Conservation (phyloP, 1,284 basidiomycete genomes). For the Ceratobasidium sp. region DNA sequence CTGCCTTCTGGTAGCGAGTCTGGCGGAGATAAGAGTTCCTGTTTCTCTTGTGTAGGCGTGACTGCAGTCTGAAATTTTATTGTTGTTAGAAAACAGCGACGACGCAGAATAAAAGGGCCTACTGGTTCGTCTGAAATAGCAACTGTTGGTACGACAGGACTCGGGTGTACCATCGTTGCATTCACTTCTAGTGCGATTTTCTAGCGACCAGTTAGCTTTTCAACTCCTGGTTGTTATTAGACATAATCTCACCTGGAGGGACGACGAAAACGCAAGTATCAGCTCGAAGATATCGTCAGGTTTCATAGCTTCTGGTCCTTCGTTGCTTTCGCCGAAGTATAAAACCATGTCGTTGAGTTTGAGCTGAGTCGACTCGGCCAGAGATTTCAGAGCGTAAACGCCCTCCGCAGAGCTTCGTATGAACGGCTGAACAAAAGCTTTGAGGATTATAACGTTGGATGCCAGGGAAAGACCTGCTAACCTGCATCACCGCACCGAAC, state of each 20-base stretch:
- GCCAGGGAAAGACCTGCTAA: conserved; percentile 52
- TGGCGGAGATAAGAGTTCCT: conserved; percentile 52
- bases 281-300: conserved; percentile 85
- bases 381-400: conserved; percentile 74
- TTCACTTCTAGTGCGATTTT: conserved; percentile 83
- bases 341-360: conserved; percentile 71
- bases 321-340: conserved; percentile 78
- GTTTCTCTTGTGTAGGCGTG: conserved; percentile 42
- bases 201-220: conserved; percentile 57
- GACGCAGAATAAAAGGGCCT: not conserved
- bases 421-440: conserved; percentile 66
- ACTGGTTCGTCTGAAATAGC: conserved; percentile 27
- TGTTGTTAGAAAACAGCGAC: not conserved
- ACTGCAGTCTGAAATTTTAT: conserved; percentile 14
- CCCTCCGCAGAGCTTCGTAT: conserved; percentile 63
- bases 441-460: conserved; percentile 2
- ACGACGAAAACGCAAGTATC: conserved; percentile 79
- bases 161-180: conserved; percentile 60
- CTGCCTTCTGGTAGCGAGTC: conserved; percentile 54
- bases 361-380: conserved; percentile 68
- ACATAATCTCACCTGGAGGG: conserved; percentile 69
- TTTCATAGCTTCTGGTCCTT: conserved; percentile 70
- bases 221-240: not conserved
- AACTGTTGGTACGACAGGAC: conserved; percentile 11
- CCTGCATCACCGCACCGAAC: conserved; percentile 79